Base-by-base conservation (phyloP, 2,329 filamentous ascomycete species). In the Ophiocordyceps sinensis region DNA sequence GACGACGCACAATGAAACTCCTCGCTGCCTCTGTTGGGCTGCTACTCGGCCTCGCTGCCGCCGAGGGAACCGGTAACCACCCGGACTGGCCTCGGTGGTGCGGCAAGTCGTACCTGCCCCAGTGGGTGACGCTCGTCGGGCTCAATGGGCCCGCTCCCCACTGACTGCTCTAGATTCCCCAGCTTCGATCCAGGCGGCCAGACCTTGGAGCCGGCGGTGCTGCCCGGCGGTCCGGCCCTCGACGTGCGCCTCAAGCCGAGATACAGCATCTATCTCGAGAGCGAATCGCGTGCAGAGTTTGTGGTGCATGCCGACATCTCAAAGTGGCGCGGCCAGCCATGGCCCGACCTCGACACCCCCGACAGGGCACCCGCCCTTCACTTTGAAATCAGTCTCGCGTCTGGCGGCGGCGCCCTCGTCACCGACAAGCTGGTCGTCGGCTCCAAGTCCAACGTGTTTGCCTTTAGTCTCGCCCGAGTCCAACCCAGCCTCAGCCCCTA, bases 11-110 rank as follows among this genome's bases (percentile, higher is more conserved):
- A 15, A 35, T 35, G 32, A 35, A n/a, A 17, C 32, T 35, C 9
- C 32, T 19, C 32, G 32, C 32, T 15, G 32, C n/a, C 14, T 15
- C 15, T 4, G 15, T 39, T 12, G 12, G 13, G 21, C 19, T 30
- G 21, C 37, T 43, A 12, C 10, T 39, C 15, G 23, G 38, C 23
- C 26, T 46, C 21, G 43, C 34, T 13, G 28, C 28, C 6, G 47
- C 40, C 10, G 6, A 17, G 6, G 40, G 60, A 34, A 65, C 63
- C 2, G 64, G 64, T 2, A 51, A 60, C 12, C 58, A 67, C 43
- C 52, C 61, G 1, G 64, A 65, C 37, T 65, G 62, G 64, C 60
- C 60, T 12, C 54, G 65, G 36, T 68, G 65, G 66, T 70, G 66
- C 43, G 66, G 66, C 15, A 69, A 68, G 41, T 65, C 62, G 5